Evolutionary conservation across 148 eudicot genomes (phyloP).

Genomic region (Nyssa sinensis): DNA sequence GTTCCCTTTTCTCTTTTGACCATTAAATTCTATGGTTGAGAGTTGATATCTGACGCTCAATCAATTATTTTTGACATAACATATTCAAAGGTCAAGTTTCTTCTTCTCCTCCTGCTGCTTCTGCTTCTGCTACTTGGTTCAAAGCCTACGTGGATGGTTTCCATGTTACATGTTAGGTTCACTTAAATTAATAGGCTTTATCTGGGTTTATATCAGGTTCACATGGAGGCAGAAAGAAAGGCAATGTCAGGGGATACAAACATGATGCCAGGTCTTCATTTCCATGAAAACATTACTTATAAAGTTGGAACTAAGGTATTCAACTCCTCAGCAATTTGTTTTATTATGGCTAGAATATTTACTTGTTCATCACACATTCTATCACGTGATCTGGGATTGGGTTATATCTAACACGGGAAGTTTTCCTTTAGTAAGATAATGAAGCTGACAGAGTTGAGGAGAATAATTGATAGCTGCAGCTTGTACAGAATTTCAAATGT

Average conservation of each 20-base stretch:
- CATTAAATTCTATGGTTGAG: neutral
- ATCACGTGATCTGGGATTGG: neutral
- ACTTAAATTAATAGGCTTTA: neutral
- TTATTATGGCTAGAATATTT: neutral
- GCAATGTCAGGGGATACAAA: slow-evolving; percentile 50
- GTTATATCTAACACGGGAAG: neutral
- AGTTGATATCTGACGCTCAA: neutral
- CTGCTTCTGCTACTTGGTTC: neutral
- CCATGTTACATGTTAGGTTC: neutral
- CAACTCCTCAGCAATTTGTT: neutral
- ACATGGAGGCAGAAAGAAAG: slow-evolving; percentile 94
- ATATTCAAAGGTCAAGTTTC: neutral
- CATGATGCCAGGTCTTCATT: slow-evolving; percentile 40
- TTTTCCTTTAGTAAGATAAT: neutral
- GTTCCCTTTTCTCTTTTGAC: neutral
- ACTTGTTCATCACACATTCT: neutral
- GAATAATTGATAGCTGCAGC: neutral
- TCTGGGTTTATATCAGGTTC: slow-evolving; percentile 56
- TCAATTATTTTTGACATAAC: neutral
- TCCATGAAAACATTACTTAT: slow-evolving; percentile 69
- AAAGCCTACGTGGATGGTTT: neutral
- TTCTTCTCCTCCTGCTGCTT: neutral
- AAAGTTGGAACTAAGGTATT: slow-evolving; percentile 88
- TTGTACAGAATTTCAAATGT: neutral
- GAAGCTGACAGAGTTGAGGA: neutral